Evolutionary conservation across 306 rosid genomes (phyloP), one percentile per base, ranked within the genome.

Genomic region (Cucurbita pepo): DNA sequence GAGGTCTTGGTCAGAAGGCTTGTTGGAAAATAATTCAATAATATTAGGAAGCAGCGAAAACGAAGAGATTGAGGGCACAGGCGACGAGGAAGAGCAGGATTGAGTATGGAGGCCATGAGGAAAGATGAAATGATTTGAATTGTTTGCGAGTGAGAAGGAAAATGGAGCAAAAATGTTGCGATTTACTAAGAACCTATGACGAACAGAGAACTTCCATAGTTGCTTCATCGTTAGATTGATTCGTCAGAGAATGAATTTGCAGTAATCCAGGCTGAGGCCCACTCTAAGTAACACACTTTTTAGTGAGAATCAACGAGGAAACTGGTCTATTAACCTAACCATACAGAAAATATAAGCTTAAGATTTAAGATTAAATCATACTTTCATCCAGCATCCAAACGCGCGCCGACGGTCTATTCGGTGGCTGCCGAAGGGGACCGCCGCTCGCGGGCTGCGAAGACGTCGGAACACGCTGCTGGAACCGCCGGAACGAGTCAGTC

Each of bases 121-220:
- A 62, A 61, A 36, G 30, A 59, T n/a, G 77, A n/a, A 50, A 71
- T 41, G 54, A 71, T 30, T 76, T 8, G 83, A 30, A 52, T 45
- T 64, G 34, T 44, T 78, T 8, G 65, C n/a, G 76, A 47, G 72
- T 52, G 60, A 71, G 45, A 66, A 73, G 58, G 44, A 8, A 76
- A 55, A 54, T 3, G 79, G 77, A 10, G 55, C 21, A 16, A 10
- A 77, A 63, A 63, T 11, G 72, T 71, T 66, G 70, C 69, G 78
- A 3, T 48, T 77, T 7, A 75, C 36, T 16, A 83, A 61, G 81
- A 57, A 30, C 51, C 69, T 56, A 45, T 54, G 62, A 72, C 77
- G 83, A 66, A 80, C 80, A 10, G 87, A 81, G 77, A 89, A 80
- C 72, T 78, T 83, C 84, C 85, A 83, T 12, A 60, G 74, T 40